A percentile compares a stretch with the other conserved stretches of the same genome.
These are phyloP conservation scores for Plectosphaerella cucumerina DNA, from an alignment of 2,329 filamentous ascomycete genomes.

Conservation along the genomic window DNA sequence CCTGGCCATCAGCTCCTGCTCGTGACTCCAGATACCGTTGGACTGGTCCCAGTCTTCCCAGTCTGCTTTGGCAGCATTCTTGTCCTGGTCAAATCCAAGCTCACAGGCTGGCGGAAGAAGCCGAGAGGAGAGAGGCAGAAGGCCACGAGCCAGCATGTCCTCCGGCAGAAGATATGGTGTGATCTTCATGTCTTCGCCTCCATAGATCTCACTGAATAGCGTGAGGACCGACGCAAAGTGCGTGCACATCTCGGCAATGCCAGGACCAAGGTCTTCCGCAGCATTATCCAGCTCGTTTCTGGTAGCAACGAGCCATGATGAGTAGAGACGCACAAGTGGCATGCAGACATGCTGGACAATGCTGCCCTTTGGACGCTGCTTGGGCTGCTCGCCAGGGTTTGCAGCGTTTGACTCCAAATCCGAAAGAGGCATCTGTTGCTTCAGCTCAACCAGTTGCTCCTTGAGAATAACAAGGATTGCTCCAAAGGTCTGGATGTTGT, in stretches of 20 bases:
- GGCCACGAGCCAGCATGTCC: conserved; percentile 41
- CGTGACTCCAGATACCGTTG: not conserved
- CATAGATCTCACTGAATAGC: conserved; percentile 42
- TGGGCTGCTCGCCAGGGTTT: conserved; percentile 11
- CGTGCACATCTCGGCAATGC: conserved; percentile 41
- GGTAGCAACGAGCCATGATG: conserved; percentile 48
- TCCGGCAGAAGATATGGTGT: conserved; percentile 48
- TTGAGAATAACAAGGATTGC: conserved; percentile 66
- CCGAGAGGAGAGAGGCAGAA: conserved; percentile 35
- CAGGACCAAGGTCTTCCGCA: conserved; percentile 37
- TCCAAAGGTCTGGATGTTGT: conserved; percentile 76
- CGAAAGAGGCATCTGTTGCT: conserved; percentile 23
- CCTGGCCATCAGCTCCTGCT: conserved; percentile 28
- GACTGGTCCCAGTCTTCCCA: conserved; percentile 25
- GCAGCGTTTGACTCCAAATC: conserved; percentile 20
- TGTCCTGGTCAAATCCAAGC: conserved; percentile 28
- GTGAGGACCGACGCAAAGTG: conserved; percentile 42
- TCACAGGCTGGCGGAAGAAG: conserved; percentile 34
- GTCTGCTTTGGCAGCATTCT: conserved; percentile 32
- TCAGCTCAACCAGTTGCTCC: conserved; percentile 59
- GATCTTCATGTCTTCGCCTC: conserved; percentile 28
- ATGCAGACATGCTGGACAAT: conserved; percentile 38
- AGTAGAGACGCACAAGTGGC: conserved; percentile 47
- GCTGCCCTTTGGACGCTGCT: conserved; percentile 25
- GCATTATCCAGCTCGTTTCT: conserved; percentile 42